These are phyloP conservation scores for Metschnikowia lochheadii DNA, from an alignment of 805 yeast genomes.

Conservation along the genomic window DNA sequence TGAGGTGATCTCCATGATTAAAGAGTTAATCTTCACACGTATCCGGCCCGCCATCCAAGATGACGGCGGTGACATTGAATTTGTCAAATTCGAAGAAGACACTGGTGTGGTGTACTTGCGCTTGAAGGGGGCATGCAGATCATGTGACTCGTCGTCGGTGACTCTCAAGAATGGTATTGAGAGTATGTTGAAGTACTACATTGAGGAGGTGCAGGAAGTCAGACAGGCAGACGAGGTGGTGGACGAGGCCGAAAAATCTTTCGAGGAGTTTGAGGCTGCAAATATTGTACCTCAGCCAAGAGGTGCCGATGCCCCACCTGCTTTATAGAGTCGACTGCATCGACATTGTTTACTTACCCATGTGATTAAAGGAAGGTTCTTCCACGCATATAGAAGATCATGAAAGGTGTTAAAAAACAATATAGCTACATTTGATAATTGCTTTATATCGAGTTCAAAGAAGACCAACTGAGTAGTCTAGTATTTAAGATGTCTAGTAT, in stretches of 20 bases:
- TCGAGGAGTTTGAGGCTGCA: constrained; percentile 21
- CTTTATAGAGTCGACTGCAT: constrained; percentile 6
- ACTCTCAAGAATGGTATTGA: constrained; percentile 68
- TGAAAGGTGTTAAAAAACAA: no score
- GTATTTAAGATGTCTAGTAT: no score
- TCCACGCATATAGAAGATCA: constrained; percentile 1
- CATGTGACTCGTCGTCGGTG: constrained; percentile 64
- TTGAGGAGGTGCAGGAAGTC: constrained; percentile 62
- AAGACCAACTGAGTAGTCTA: no score
- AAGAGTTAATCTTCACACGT: constrained; percentile 64
- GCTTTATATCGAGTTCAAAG: no score
- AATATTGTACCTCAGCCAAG: constrained; percentile 25
- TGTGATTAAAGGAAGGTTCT: background rate
- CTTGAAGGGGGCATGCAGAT: constrained; percentile 66
- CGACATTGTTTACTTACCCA: background rate
- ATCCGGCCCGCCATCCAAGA: constrained; percentile 73
- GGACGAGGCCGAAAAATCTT: constrained; percentile 13
- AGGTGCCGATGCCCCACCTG: constrained; percentile 19
- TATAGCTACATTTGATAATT: no score
- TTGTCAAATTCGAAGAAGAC: constrained; percentile 51
- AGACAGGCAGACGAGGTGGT: constrained; percentile 44
- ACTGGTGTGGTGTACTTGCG: constrained; percentile 56
- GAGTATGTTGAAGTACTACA: constrained; percentile 64
- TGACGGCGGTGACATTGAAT: constrained; percentile 73
- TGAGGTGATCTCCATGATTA: constrained; percentile 62